These are phyloP conservation scores for Ophiostoma montium DNA, from an alignment of 2,329 filamentous ascomycete species.

Conservation along the genomic window DNA sequence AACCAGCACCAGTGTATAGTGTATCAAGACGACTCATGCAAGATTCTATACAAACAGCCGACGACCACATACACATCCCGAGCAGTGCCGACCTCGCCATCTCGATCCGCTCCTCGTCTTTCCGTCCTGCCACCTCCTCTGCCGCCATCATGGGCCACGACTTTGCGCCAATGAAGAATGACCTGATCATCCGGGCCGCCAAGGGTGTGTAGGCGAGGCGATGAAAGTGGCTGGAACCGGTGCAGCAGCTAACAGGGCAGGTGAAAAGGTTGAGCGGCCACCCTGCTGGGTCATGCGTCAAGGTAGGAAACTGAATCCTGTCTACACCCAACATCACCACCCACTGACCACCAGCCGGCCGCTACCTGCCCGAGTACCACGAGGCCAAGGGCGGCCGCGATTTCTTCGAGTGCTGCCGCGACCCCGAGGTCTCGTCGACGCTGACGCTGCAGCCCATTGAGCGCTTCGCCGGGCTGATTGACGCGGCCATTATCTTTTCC, in stretches of 20 bases:
- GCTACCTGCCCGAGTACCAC: constrained; percentile 96
- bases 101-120: neutral
- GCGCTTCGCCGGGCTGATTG: constrained; percentile 76
- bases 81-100: constrained; percentile 1
- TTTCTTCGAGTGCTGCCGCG: constrained; percentile 96
- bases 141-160: constrained; percentile 36
- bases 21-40: too few species aligned
- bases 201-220: constrained; percentile 44
- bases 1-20: too few species aligned
- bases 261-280: constrained; percentile 79
- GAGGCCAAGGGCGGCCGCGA: constrained; percentile 80
- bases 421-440: constrained; percentile 82
- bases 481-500: constrained; percentile 97
- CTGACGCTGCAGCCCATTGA: constrained; percentile 91
- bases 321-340: too few species aligned
- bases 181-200: constrained; percentile 79
- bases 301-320: too few species aligned
- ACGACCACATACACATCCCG: constrained; percentile 2
- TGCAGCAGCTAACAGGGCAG: constrained; percentile 27
- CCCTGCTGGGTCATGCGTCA: constrained; percentile 99
- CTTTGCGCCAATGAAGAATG: constrained; percentile 82
- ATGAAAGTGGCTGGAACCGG: neutral
- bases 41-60: neutral
- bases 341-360: constrained; percentile 49
- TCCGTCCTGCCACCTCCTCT: neutral